Conservation (phyloP, 2,329 filamentous ascomycete species). For the Onygenales sp. region DNA sequence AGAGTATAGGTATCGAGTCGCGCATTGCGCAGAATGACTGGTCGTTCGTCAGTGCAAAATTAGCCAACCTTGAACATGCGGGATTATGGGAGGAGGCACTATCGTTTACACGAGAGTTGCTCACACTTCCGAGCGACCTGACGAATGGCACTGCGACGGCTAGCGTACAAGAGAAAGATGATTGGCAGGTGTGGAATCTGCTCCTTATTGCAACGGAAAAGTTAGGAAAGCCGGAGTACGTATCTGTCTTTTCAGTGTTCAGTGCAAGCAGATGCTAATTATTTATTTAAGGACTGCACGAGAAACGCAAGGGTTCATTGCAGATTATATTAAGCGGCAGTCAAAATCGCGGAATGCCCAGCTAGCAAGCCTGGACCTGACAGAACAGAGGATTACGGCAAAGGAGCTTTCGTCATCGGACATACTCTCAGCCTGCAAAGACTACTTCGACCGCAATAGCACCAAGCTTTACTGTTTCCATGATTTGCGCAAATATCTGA, state of each 20-base stretch:
- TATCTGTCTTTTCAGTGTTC: conserved; percentile 1
- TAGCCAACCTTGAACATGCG: conserved; percentile 27
- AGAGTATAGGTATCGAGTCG: conserved; percentile 33
- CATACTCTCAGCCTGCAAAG: conserved; percentile 28
- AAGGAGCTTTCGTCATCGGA: conserved; percentile 19
- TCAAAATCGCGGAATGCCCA: conserved; percentile 35
- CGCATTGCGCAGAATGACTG: conserved; percentile 35
- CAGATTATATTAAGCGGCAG: conserved; percentile 22
- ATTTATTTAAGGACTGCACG: conserved; percentile 20
- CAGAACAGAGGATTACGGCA: conserved; percentile 17
- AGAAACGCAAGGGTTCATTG: conserved; percentile 24
- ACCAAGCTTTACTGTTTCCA: conserved; percentile 37
- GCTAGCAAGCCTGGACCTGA: conserved; percentile 27
- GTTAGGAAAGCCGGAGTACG: conserved; percentile 25
- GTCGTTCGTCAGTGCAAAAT: conserved; percentile 29
- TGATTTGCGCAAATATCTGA: conserved; percentile 30
- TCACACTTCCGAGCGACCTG: conserved; percentile 26
- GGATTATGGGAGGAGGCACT: conserved; percentile 31
- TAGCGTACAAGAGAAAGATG: conserved; percentile 28
- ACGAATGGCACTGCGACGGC: conserved; percentile 15
- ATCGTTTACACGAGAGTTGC: conserved; percentile 25
- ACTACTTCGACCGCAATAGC: conserved; percentile 32
- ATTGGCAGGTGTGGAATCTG: conserved; percentile 38
- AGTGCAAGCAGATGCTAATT: neutral
- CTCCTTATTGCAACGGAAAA: conserved; percentile 27